Evolutionary conservation across 345 rosid species (phyloP).

Genomic region (Cardiospermum halicacabum): DNA sequence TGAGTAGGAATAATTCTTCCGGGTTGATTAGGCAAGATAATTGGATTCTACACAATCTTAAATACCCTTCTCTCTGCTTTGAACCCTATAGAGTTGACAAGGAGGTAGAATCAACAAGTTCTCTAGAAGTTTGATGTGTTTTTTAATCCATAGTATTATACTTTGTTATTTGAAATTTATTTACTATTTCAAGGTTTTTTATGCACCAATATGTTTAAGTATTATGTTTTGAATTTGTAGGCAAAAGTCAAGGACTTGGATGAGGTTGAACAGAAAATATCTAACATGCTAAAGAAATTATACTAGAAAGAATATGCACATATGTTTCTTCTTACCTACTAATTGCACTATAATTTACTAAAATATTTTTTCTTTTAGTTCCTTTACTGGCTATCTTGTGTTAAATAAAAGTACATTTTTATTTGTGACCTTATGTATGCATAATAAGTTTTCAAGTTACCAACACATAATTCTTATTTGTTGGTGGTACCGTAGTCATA

Average conservation of each 20-base stretch:
- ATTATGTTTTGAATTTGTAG: slow-evolving; percentile 39
- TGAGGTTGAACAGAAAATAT: slow-evolving; percentile 41
- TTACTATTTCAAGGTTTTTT: too few species aligned
- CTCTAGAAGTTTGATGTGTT: too few species aligned
- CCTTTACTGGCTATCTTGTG: neutral
- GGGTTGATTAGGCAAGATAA: too few species aligned
- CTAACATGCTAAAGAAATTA: slow-evolving; percentile 45
- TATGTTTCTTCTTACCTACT: slow-evolving; percentile 31
- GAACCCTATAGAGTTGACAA: too few species aligned
- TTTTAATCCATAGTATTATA: too few species aligned
- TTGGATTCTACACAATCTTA: too few species aligned
- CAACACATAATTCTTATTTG: neutral
- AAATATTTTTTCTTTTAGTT: neutral
- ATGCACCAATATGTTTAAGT: too few species aligned
- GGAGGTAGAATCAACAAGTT: too few species aligned
- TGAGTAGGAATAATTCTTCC: slow-evolving; percentile 82
- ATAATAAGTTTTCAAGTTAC: neutral
- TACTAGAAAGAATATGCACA: slow-evolving; percentile 73
- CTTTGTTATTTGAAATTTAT: too few species aligned
- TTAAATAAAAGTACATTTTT: neutral
- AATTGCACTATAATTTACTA: neutral
- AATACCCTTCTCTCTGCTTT: too few species aligned
- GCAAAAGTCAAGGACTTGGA: slow-evolving; percentile 47
- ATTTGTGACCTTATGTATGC: neutral
- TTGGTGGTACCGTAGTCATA: neutral